A percentile compares a stretch with the other conserved stretches of the same genome.
These are phyloP conservation scores for Fraxinus ornus DNA, from an alignment of 305 asterid species.

Conservation along the genomic window DNA sequence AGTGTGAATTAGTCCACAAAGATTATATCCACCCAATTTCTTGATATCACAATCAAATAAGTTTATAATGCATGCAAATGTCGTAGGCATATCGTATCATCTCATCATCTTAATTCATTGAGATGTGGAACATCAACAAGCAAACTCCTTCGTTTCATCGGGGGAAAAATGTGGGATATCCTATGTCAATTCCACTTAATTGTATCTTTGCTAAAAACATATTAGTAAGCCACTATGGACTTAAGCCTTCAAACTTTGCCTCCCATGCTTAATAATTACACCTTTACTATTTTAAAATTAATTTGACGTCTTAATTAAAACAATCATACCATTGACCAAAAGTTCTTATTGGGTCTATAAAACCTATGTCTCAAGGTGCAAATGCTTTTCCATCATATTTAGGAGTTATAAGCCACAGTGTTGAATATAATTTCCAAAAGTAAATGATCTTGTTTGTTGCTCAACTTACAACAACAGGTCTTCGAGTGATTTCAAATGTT, in stretches of 20 bases:
- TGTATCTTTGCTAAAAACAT: background rate
- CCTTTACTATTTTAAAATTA: background rate
- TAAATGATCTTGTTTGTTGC: slow-evolving; percentile 30
- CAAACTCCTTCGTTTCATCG: background rate
- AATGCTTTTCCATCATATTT: background rate
- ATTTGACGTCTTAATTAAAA: background rate
- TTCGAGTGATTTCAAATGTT: slow-evolving; percentile 54
- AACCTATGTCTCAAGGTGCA: background rate
- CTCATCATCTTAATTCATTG: background rate
- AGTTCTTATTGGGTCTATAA: background rate
- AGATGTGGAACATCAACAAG: background rate
- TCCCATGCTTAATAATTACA: background rate
- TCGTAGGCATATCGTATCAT: background rate
- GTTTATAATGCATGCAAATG: background rate
- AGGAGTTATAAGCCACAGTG: background rate
- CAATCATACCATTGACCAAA: background rate
- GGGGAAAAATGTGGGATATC: background rate
- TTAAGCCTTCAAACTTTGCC: background rate
- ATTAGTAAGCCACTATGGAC: background rate
- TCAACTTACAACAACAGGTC: slow-evolving; percentile 73
- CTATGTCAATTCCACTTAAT: background rate
- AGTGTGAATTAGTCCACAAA: background rate
- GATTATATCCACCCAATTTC: background rate
- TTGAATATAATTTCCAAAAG: slow-evolving; percentile 17
- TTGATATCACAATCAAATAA: background rate